Conservation (phyloP, 2,329 filamentous ascomycete species). For the Fusarium sp. region DNA sequence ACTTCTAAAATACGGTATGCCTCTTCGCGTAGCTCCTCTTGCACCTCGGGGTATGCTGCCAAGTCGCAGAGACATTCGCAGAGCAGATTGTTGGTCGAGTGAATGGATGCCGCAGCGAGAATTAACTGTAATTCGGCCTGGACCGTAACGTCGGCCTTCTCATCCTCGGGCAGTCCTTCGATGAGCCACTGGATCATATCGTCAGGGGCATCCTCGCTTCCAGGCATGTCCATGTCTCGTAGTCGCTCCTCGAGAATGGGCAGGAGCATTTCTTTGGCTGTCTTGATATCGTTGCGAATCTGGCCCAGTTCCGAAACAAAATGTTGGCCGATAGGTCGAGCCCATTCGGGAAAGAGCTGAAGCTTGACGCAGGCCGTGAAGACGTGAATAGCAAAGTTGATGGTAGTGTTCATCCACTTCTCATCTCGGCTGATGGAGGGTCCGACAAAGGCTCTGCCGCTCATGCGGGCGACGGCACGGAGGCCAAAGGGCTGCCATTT, state of each 20-base stretch:
- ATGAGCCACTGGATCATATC: slow-evolving; percentile 57
- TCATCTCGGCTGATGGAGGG: slow-evolving; percentile 58
- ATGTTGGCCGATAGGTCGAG: slow-evolving; percentile 56
- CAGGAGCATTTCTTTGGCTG: slow-evolving; percentile 53
- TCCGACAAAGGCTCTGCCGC: slow-evolving; percentile 62
- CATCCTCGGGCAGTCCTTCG: slow-evolving; percentile 51
- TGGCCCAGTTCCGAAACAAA: slow-evolving; percentile 57
- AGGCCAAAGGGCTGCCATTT: slow-evolving; percentile 62
- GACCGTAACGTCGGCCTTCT: slow-evolving; percentile 49
- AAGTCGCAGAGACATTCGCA: slow-evolving; percentile 61
- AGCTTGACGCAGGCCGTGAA: slow-evolving; percentile 59
- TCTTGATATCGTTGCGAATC: slow-evolving; percentile 54
- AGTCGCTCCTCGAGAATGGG: slow-evolving; percentile 58
- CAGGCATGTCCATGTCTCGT: slow-evolving; percentile 50
- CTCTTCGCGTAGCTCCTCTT: slow-evolving; percentile 59
- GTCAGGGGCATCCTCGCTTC: slow-evolving; percentile 50
- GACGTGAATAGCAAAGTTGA: slow-evolving; percentile 60
- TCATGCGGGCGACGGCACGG: slow-evolving; percentile 60
- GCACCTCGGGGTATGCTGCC: slow-evolving; percentile 56
- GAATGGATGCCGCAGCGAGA: slow-evolving; percentile 55
- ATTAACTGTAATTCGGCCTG: slow-evolving; percentile 56
- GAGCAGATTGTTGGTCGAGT: slow-evolving; percentile 55
- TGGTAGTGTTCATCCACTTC: slow-evolving; percentile 61
- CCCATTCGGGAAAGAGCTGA: slow-evolving; percentile 60
- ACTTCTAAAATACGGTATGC: slow-evolving; percentile 53